These are phyloP conservation scores for Metschnikowia drakensbergensis DNA, from an alignment of 805 yeast species.

Conservation along the genomic window DNA sequence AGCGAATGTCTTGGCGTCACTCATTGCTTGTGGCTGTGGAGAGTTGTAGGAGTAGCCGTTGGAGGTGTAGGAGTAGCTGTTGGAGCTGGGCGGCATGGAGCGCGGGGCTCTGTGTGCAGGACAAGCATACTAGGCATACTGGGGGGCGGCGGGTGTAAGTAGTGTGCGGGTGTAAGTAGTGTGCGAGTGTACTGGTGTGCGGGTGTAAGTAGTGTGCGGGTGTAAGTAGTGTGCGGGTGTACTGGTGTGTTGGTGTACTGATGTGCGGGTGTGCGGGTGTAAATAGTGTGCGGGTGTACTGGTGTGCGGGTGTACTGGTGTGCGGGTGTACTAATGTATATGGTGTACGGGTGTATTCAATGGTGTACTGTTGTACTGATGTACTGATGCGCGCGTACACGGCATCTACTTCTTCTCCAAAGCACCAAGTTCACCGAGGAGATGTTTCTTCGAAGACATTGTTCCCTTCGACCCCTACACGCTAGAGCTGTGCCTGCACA, in stretches of 20 bases:
- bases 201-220: background rate
- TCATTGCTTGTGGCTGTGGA: background rate
- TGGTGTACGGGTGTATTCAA: background rate
- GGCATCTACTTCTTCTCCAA: background rate
- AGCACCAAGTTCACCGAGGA: background rate
- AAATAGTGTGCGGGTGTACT: background rate
- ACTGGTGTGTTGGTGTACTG: background rate
- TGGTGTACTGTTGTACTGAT: background rate
- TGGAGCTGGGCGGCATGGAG: no score
- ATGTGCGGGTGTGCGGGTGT: background rate
- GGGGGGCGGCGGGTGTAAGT: no score
- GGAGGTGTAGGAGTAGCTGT: no score
- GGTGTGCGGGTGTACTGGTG: background rate
- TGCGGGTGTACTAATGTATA: background rate
- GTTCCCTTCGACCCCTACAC: background rate
- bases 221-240: background rate
- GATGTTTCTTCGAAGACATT: constrained; percentile 8
- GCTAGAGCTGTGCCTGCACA: background rate
- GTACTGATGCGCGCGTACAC: background rate
- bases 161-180: background rate
- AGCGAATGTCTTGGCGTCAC: constrained; percentile 12
- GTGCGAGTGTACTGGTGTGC: background rate
- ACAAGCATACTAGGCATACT: no score
- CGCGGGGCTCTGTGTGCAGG: no score
- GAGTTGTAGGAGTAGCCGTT: background rate